A percentile compares a stretch with the other conserved stretches of the same genome.
phyloP scores from a whole-genome alignment of 768 basidiomycete genomes.

The Mycena floridula region DNA sequence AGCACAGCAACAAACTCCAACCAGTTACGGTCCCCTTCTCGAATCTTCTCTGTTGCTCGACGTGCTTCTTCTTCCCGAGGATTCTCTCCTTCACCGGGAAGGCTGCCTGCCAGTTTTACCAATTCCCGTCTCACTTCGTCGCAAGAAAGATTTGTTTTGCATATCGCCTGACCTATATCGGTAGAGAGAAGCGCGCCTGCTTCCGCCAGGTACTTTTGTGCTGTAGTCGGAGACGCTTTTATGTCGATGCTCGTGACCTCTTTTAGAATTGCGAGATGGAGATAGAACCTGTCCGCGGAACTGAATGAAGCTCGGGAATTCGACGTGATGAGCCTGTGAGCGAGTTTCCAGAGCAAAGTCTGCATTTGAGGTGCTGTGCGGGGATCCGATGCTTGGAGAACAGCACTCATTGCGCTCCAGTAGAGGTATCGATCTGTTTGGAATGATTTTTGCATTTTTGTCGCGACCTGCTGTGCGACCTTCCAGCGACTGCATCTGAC shows the following conservation, averaged over 20 bases:
- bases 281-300: slow-evolving; percentile 70
- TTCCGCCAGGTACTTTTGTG: no score
- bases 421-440: slow-evolving; percentile 77
- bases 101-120: slow-evolving; percentile 49
- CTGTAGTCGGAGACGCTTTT: no score
- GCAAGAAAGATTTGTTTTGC: slow-evolving; percentile 63
- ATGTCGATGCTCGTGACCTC: slow-evolving; percentile 63
- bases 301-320: slow-evolving; percentile 57
- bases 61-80: no score
- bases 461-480: slow-evolving; percentile 78
- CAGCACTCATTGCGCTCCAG: slow-evolving; percentile 76
- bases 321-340: slow-evolving; percentile 64
- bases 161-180: slow-evolving; percentile 62
- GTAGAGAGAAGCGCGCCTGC: slow-evolving; percentile 63
- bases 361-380: slow-evolving; percentile 58
- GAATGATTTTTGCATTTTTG: slow-evolving; percentile 79
- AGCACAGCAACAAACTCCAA: slow-evolving; percentile 73
- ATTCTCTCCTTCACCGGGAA: slow-evolving; percentile 50
- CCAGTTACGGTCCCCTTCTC: slow-evolving; percentile 87
- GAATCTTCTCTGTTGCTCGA: no score
- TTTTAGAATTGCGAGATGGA: slow-evolving; percentile 66
- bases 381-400: slow-evolving; percentile 69
- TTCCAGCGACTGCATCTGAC: slow-evolving; percentile 80
- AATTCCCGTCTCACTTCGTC: slow-evolving; percentile 74
- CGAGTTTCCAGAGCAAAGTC: slow-evolving; percentile 66